Conservation (phyloP, 1,284 basidiomycete species). For the Malassezia furfur region DNA sequence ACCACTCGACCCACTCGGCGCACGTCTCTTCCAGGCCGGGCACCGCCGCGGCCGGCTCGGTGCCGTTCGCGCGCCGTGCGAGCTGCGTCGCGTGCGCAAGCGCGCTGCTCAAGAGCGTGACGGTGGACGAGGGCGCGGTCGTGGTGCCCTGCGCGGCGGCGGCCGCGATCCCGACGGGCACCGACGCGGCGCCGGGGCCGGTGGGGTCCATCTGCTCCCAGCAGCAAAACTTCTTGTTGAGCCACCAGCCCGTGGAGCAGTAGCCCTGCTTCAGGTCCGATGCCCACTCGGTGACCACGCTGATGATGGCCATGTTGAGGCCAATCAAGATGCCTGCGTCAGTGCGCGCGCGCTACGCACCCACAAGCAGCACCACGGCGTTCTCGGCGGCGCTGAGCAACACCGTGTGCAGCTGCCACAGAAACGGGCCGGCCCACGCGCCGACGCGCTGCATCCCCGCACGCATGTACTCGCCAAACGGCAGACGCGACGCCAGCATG, state of each 20-base stretch:
- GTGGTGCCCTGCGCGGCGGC: conserved; percentile 22
- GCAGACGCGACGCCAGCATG: conserved; percentile 20
- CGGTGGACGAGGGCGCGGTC: conserved; percentile 21
- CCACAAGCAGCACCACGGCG: conserved; percentile 41
- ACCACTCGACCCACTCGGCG: conserved; percentile 88
- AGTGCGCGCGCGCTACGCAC: conserved; percentile 14
- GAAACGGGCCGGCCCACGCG: neutral
- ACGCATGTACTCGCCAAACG: conserved; percentile 30
- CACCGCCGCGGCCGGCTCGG: neutral
- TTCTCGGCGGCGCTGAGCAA: conserved; percentile 36
- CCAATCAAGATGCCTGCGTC: conserved; percentile 75
- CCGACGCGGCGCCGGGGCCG: conserved; percentile 29
- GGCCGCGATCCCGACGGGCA: conserved; percentile 10
- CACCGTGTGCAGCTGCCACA: conserved; percentile 18
- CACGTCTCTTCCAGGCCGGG: conserved; percentile 58
- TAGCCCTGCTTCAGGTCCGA: conserved; percentile 96
- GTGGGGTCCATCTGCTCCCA: conserved; percentile 58
- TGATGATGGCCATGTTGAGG: conserved; percentile 83
- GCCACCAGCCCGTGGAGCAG: conserved; percentile 94
- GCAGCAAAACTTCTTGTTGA: conserved; percentile 95
- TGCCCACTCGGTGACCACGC: conserved; percentile 94
- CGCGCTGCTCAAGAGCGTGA: conserved; percentile 9
- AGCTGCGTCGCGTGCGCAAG: neutral
- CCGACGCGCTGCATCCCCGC: conserved; percentile 15
- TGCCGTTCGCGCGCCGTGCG: neutral